Conservation (phyloP, 352 stramenopile genomes). For the Pythium folliculosum region DNA sequence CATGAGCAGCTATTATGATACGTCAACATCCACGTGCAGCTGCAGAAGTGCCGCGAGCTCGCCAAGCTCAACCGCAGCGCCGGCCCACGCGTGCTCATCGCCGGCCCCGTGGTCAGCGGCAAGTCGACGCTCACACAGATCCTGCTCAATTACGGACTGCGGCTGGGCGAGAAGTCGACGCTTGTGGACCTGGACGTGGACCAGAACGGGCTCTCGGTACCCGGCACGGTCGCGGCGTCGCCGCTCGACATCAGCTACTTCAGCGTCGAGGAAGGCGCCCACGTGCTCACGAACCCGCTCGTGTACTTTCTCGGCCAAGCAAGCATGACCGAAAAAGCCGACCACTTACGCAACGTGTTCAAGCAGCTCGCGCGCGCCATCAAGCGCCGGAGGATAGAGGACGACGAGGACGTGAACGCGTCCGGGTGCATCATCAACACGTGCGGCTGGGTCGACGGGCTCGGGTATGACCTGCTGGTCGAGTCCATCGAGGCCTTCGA, state of each 20-base stretch:
- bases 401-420: slow-evolving; percentile 74
- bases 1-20: slow-evolving; percentile 93
- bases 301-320: slow-evolving; percentile 89
- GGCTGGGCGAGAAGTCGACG: slow-evolving; percentile 88
- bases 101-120: slow-evolving; percentile 88
- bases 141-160: slow-evolving; percentile 89
- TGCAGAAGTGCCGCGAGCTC: slow-evolving; percentile 87
- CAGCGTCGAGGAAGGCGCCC: slow-evolving; percentile 88
- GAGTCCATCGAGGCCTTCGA: slow-evolving; percentile 80
- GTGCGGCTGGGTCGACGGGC: slow-evolving; percentile 85
- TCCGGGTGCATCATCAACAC: slow-evolving; percentile 90
- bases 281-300: slow-evolving; percentile 85
- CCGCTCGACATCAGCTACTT: slow-evolving; percentile 90
- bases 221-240: slow-evolving; percentile 80
- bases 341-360: slow-evolving; percentile 86
- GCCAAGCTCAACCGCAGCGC: slow-evolving; percentile 52
- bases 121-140: slow-evolving; percentile 92
- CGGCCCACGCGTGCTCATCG: slow-evolving; percentile 88
- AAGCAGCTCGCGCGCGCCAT: slow-evolving; percentile 62
- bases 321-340: slow-evolving; percentile 77
- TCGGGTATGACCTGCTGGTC: slow-evolving; percentile 84
- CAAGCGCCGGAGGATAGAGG: slow-evolving; percentile 58
- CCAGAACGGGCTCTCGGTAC: slow-evolving; percentile 74
- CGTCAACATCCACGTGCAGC: slow-evolving; percentile 91
- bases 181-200: slow-evolving; percentile 91